These are phyloP conservation scores for Glaciozyma martinii DNA, from an alignment of 768 basidiomycete genomes.

Conservation along the genomic window DNA sequence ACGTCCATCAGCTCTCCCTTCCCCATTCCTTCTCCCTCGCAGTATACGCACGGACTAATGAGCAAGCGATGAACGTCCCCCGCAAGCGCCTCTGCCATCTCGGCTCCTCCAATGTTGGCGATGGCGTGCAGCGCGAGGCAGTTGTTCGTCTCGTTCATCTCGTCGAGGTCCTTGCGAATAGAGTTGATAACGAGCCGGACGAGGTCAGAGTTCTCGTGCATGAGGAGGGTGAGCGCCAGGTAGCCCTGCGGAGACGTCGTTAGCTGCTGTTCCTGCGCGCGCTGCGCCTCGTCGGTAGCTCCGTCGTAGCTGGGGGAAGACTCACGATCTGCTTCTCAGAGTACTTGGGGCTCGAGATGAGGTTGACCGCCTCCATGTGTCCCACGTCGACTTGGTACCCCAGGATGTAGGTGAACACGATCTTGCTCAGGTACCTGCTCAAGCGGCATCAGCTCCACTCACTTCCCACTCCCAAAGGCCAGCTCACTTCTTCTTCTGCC, in stretches of 20 bases:
- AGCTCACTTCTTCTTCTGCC: slow-evolving; percentile 44
- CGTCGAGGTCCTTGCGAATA: slow-evolving; percentile 91
- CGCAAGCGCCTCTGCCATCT: slow-evolving; percentile 93
- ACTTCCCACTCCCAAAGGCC: background rate
- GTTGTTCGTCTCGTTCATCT: slow-evolving; percentile 87
- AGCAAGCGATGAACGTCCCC: slow-evolving; percentile 90
- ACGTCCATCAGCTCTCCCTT: background rate
- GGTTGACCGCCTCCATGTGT: slow-evolving; percentile 98
- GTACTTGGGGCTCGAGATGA: slow-evolving; percentile 90
- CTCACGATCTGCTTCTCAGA: slow-evolving; percentile 97
- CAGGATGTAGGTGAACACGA: slow-evolving; percentile 96
- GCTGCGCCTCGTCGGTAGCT: too few species aligned
- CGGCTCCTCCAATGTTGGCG: slow-evolving; percentile 92
- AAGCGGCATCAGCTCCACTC: background rate
- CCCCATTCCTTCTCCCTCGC: background rate
- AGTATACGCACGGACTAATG: slow-evolving; percentile 74
- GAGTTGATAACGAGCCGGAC: slow-evolving; percentile 95
- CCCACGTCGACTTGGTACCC: slow-evolving; percentile 97
- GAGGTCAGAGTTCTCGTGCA: slow-evolving; percentile 99
- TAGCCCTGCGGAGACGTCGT: slow-evolving; percentile 59
- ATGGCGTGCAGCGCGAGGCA: slow-evolving; percentile 96
- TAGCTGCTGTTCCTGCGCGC: background rate
- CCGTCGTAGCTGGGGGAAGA: slow-evolving; percentile 2
- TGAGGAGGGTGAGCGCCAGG: slow-evolving; percentile 87
- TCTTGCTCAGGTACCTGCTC: slow-evolving; percentile 88